phyloP scores from a whole-genome alignment of 2,329 filamentous ascomycete genomes.

The Trichoderma asperellum region DNA sequence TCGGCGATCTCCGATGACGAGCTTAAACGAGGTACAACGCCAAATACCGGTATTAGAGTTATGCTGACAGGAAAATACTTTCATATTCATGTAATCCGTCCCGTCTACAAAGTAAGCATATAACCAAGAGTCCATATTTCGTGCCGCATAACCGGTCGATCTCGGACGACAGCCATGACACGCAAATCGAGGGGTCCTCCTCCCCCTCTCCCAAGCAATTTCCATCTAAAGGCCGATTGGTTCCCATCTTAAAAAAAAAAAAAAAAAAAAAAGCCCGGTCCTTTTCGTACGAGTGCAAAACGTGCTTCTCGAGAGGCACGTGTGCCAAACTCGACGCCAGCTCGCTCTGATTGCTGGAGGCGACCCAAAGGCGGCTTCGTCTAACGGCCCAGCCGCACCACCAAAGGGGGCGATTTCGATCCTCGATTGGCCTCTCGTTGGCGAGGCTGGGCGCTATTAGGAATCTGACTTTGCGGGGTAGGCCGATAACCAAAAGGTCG shows the following conservation, averaged over 20 bases:
- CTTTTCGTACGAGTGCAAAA: not conserved
- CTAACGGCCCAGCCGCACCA: not conserved
- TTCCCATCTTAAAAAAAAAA: not conserved
- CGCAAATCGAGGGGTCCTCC: not conserved
- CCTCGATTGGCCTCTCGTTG: conserved; percentile 8
- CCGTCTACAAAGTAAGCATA: not conserved
- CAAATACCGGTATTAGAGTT: not conserved
- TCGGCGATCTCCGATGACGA: not conserved
- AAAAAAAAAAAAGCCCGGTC: not conserved
- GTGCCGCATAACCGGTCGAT: not conserved
- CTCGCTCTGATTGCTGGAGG: not conserved
- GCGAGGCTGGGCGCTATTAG: not conserved
- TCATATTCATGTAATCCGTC: not conserved
- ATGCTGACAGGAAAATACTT: not conserved
- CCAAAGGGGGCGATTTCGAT: conserved; percentile 5
- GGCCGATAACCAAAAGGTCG: conserved; percentile 3
- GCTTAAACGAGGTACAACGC: not conserved
- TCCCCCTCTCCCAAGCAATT: not conserved
- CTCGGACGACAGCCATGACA: not conserved
- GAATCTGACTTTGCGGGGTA: conserved; percentile 24
- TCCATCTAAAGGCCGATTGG: not conserved
- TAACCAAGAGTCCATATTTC: not conserved
- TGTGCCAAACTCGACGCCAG: conserved; percentile 12
- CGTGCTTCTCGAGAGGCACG: conserved; percentile 5
- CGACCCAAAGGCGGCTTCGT: not conserved